phyloP scores from a whole-genome alignment of 2,329 filamentous ascomycete genomes.

The Stagonosporopsis cucurbitacearum region DNA sequence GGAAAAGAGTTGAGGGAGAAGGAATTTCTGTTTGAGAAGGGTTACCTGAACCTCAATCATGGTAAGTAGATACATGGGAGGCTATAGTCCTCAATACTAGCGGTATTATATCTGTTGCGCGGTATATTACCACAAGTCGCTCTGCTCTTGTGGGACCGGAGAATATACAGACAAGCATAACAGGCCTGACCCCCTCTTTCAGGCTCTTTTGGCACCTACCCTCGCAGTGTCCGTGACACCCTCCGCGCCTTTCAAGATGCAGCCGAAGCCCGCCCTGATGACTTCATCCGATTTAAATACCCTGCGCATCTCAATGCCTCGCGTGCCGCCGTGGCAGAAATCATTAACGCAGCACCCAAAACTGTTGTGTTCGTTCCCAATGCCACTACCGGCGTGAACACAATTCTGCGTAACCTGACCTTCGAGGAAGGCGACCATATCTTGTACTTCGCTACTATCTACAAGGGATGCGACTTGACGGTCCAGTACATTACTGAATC shows the following conservation, averaged over 20 bases:
- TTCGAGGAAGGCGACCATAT: conserved; percentile 77
- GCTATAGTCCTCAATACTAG: no score
- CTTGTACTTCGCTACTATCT: conserved; percentile 79
- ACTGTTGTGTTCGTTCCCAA: conserved; percentile 81
- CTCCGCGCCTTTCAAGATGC: conserved; percentile 70
- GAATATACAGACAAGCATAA: no score
- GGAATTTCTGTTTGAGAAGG: conserved; percentile 72
- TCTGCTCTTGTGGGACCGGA: not conserved
- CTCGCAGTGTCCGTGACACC: conserved; percentile 64
- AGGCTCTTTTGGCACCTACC: conserved; percentile 82
- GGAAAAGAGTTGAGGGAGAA: conserved; percentile 61
- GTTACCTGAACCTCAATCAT: conserved; percentile 79
- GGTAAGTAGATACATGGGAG: conserved; percentile 58
- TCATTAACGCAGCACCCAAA: conserved; percentile 70
- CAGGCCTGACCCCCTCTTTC: not conserved
- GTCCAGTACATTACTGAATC: conserved; percentile 76
- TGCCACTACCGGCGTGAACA: conserved; percentile 79
- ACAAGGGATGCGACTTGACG: conserved; percentile 77
- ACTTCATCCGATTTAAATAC: conserved; percentile 75
- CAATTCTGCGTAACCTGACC: conserved; percentile 74
- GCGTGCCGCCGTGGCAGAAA: conserved; percentile 63
- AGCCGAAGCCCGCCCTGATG: conserved; percentile 73
- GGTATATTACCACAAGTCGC: not conserved
- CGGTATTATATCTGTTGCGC: no score
- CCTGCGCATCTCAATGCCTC: conserved; percentile 67